Evolutionary conservation across 371 early-diverging fungal species (phyloP).

Genomic region (Mortierella sp.): DNA sequence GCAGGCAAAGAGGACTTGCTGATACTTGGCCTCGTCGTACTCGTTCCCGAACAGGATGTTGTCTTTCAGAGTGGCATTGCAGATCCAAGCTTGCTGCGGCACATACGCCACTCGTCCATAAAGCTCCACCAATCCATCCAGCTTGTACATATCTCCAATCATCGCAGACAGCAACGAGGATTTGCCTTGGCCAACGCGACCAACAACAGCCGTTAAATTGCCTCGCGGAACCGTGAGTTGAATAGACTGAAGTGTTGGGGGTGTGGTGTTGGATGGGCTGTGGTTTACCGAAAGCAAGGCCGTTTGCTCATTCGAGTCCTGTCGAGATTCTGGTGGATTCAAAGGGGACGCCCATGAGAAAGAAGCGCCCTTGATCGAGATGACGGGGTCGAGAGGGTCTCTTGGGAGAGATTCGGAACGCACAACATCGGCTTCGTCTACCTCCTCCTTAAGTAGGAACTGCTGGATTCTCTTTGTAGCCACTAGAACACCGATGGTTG

Average conservation of each 20-base stretch:
- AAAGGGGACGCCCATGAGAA: not conserved
- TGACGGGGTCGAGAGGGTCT: conserved; percentile 4
- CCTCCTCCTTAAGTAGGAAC: conserved; percentile 18
- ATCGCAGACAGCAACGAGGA: conserved; percentile 84
- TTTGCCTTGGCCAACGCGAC: conserved; percentile 90
- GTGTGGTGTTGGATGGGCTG: not conserved
- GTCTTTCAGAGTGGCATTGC: conserved; percentile 89
- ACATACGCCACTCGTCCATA: conserved; percentile 88
- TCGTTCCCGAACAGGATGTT: conserved; percentile 92
- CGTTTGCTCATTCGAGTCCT: not conserved
- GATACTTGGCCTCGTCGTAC: conserved; percentile 83
- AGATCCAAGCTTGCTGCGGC: conserved; percentile 92
- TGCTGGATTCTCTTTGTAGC: conserved; percentile 16
- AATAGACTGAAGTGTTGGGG: conserved; percentile 42
- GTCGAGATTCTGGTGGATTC: not conserved
- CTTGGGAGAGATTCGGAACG: not conserved
- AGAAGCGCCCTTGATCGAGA: not conserved
- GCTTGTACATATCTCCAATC: conserved; percentile 88
- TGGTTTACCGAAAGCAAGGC: not conserved
- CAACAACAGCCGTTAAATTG: conserved; percentile 80
- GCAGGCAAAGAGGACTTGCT: conserved; percentile 32
- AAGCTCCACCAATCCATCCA: conserved; percentile 72
- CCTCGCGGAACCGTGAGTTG: conserved; percentile 72
- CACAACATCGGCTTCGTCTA: conserved; percentile 7
- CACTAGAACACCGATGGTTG: conserved; percentile 16